These are phyloP conservation scores for Salvia splendens DNA, from an alignment of 257 asterid species.

Conservation along the genomic window DNA sequence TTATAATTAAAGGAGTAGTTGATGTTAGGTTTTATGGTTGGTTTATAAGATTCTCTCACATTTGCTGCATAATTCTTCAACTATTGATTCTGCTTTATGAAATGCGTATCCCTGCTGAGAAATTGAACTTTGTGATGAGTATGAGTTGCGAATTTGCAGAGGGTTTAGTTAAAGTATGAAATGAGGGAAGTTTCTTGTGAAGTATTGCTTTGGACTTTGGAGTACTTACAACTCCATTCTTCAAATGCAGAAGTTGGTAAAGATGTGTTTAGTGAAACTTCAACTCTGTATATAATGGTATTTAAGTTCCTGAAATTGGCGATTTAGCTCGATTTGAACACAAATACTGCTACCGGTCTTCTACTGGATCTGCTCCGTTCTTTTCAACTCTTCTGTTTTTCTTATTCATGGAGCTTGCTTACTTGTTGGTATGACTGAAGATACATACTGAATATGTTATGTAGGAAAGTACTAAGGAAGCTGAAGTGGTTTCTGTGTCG, in stretches of 20 bases:
- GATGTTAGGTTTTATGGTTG: neutral
- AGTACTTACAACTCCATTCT: neutral
- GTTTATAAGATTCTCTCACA: neutral
- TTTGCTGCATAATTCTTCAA: neutral
- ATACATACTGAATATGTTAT: neutral
- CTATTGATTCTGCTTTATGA: neutral
- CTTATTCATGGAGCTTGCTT: neutral
- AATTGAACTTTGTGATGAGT: too few relatives aligned
- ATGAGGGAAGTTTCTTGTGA: neutral
- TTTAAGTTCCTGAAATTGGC: neutral
- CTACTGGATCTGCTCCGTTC: neutral
- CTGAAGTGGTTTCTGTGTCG: constrained; percentile 72
- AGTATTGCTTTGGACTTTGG: neutral
- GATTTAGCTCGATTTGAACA: neutral
- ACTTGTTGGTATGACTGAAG: neutral
- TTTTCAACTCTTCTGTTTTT: neutral
- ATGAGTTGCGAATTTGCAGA: neutral
- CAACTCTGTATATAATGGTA: neutral
- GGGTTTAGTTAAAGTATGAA: neutral
- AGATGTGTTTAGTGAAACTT: neutral
- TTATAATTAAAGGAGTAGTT: neutral
- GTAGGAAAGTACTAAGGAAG: constrained; percentile 88
- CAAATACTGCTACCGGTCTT: neutral
- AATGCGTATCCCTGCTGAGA: neutral
- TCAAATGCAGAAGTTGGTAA: neutral